Evolutionary conservation across 2,329 filamentous ascomycete species (phyloP), one percentile per base, ranked within the genome.

Genomic region (Hypoxylon sp.): DNA sequence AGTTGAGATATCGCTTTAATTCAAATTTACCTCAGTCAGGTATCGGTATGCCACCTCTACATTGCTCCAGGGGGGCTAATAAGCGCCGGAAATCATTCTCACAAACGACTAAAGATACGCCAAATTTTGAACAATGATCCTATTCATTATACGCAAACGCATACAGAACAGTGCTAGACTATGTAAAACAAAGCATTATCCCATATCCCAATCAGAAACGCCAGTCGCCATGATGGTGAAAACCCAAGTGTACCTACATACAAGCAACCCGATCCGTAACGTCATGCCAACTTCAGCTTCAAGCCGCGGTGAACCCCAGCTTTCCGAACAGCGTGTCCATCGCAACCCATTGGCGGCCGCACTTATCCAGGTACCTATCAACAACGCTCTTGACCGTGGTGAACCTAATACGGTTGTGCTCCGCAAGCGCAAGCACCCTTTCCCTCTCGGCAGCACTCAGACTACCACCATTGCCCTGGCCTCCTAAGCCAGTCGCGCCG

Each of bases 291-390:
- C 24, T 71, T 9, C n/a, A 22, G 42, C 39, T 26, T 22, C 22
- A 62, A 67, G 54, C 71, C 61, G 76, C 76, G 3, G 73, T 63
- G 76, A 89, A 88, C 9, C 89, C 88, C 44, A 91, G 75, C 79
- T 90, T 90, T 24, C 88, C 87, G 84, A 97, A 98, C 71, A 98
- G 81, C 72, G 85, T 90, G 80, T 96, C 94, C 94, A 97, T 98
- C 73, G 93, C 92, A 58, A 98, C 94, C 93, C 94, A 97, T 80
- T 94, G 92, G 74, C 93, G 85, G 26, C 94, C 94, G 80, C 94
- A 97, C 83, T 95, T 96, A 76, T 94, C 93, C 74, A 97, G 81
- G 81, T 97, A 97, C 76, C 84, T 89, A 71, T 95, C 93, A 4
- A 97, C 93, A 13, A 94, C 89, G 5, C 86, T 86, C 83, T 90